These are phyloP conservation scores for Acer saccharum DNA, from an alignment of 345 rosid species.

Conservation along the genomic window DNA sequence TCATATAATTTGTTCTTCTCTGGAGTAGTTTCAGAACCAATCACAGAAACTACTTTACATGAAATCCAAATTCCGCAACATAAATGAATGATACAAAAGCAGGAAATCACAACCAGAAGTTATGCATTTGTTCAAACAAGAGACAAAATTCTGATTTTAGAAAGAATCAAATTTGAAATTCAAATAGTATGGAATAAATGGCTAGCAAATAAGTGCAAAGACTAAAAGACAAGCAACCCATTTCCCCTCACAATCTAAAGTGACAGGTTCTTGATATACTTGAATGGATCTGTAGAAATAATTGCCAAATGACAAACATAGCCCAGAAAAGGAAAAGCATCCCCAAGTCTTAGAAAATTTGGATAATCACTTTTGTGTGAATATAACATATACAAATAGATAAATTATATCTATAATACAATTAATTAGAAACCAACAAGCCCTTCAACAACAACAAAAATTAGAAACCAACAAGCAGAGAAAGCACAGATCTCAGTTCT, in stretches of 20 bases:
- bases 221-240: constrained; percentile 30
- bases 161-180: constrained; percentile 12
- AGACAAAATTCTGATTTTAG: neutral
- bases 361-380: neutral
- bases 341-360: constrained; percentile 14
- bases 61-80: neutral
- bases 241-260: constrained; percentile 17
- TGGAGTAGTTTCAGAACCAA: neutral
- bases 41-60: constrained; percentile 4
- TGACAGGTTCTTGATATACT: constrained; percentile 13
- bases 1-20: neutral
- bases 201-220: constrained; percentile 9
- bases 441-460: neutral
- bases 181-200: neutral
- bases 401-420: constrained; percentile 2
- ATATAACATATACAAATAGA: neutral
- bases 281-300: constrained; percentile 20
- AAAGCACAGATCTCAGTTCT: constrained; percentile 48
- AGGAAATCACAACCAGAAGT: neutral
- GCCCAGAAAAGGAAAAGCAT: constrained; percentile 23
- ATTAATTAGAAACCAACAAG: constrained; percentile 22
- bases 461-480: constrained; percentile 22
- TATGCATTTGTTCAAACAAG: neutral
- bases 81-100: neutral
- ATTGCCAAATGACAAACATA: constrained; percentile 19